Evolutionary conservation across 2,329 filamentous ascomycete genomes (phyloP), one percentile per base, ranked within the genome.

Genomic region (Colletotrichum salicis): DNA sequence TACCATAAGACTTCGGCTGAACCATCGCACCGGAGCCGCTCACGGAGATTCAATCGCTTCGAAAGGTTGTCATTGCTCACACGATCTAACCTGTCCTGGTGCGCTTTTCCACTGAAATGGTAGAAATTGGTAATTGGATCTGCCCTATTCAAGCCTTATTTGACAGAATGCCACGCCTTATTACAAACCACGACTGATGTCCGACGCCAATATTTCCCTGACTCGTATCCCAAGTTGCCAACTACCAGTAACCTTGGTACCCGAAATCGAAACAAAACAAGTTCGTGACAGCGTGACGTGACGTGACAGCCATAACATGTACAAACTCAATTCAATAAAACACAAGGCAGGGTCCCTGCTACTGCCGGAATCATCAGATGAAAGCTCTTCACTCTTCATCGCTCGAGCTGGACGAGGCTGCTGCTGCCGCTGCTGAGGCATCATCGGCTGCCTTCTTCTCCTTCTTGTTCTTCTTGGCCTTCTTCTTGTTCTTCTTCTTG

Each of bases 391-490:
- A 71, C 45, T 68, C 69, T 22, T 71, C 69, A 13, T 71, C 69
- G 19, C 69, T 59, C 27, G 69, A 68, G 45, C 69, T 63, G 2
- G 69, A 71, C 4, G 64, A 71, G 2, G 64, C 37, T 5, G 33
- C 45, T 0, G 69, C 52, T 1, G 33, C 45, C 0, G 64, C 52
- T 1, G 64, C 31, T 11, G 52, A 35, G 31, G n/a, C 33, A 4
- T 63, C 51, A 27, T 37, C 56, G 11, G 35, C 64, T 6, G 63
- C 2, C 57, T 67, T 56, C 29, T 67, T 61, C 3, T 67, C 64
- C 19, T 71, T 67, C 51, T 67, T 71, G 31, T 11, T n/a, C 64
- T 72, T 72, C 59, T 72, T 72, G n/a, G 19, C 19, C 41, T 48
- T 59, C 61, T 57, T 64, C 48, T 35, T 58, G 48, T 45, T 69